These are phyloP conservation scores for Plasmodium coatneyi DNA, from an alignment of 169 alveolate genomes.

Conservation along the genomic window DNA sequence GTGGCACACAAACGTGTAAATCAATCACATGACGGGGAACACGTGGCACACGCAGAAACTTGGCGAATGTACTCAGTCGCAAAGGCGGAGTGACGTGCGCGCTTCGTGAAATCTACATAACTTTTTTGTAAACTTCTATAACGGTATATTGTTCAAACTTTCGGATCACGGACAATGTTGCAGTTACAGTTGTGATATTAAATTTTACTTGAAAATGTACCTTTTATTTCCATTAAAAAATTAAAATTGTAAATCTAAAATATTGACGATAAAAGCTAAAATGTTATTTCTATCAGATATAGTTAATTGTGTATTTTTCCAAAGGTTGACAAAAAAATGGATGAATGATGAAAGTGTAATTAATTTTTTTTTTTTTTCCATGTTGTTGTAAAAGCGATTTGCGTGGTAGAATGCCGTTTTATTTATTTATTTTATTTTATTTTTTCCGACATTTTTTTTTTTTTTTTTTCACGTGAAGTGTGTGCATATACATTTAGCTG, in stretches of 20 bases:
- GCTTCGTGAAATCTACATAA: background rate
- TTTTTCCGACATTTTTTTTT: conserved; percentile 42
- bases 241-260: conserved; percentile 37
- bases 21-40: background rate
- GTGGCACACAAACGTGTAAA: background rate
- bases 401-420: conserved; percentile 49
- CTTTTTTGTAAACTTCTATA: conserved; percentile 1
- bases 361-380: background rate
- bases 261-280: conserved; percentile 31
- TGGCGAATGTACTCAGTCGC: background rate
- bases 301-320: conserved; percentile 8
- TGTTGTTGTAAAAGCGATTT: conserved; percentile 11
- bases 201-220: conserved; percentile 1
- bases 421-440: conserved; percentile 15
- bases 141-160: conserved; percentile 5
- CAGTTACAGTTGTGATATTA: background rate
- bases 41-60: background rate
- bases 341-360: background rate
- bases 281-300: conserved; percentile 14
- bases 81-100: background rate
- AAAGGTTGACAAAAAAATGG: conserved; percentile 20
- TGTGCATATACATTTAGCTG: conserved; percentile 49
- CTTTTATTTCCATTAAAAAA: conserved; percentile 23
- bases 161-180: background rate
- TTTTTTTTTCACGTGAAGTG: conserved; percentile 28